Percentiles rank a stretch among this genome's conserved stretches.
Evolutionary conservation across 345 rosid species (phyloP).

Genomic region (Tarenaya hassleriana): DNA sequence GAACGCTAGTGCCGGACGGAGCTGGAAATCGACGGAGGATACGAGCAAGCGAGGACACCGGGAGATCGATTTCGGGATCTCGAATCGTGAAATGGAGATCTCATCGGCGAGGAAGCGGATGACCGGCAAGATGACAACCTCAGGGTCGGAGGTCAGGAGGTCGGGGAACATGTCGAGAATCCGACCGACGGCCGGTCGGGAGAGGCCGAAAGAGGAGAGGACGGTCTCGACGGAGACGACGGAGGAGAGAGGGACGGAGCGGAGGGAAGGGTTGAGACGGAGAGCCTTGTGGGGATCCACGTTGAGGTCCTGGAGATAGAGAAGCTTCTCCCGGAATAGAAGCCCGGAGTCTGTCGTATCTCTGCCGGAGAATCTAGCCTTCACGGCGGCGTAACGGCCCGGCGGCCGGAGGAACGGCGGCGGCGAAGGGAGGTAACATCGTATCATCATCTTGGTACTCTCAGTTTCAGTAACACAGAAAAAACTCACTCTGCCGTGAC

Average conservation of each 20-base stretch:
- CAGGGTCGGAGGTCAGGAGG: constrained; percentile 61
- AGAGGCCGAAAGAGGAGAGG: constrained; percentile 60
- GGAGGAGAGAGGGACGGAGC: constrained; percentile 66
- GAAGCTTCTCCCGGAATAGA: constrained; percentile 64
- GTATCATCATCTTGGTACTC: constrained; percentile 21
- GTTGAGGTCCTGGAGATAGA: constrained; percentile 60
- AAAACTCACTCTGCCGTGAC: too few relatives aligned
- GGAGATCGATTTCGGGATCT: constrained; percentile 46
- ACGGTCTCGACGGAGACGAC: constrained; percentile 51
- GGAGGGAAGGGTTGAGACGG: constrained; percentile 57
- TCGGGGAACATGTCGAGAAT: constrained; percentile 76
- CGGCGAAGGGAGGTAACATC: constrained; percentile 17
- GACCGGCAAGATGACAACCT: constrained; percentile 44
- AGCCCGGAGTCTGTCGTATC: constrained; percentile 45
- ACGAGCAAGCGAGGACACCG: constrained; percentile 69
- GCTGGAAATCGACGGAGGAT: constrained; percentile 42
- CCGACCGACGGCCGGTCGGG: constrained; percentile 54
- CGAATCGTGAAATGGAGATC: constrained; percentile 37
- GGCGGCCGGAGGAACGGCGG: too few relatives aligned
- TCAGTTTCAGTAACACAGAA: too few relatives aligned
- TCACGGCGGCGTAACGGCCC: constrained; percentile 20
- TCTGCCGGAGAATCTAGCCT: constrained; percentile 20
- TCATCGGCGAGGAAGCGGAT: constrained; percentile 60
- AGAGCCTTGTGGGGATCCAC: constrained; percentile 66
- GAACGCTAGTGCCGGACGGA: constrained; percentile 51